phyloP scores from a whole-genome alignment of 208 protist genomes.

The Leishmania aethiopica region DNA sequence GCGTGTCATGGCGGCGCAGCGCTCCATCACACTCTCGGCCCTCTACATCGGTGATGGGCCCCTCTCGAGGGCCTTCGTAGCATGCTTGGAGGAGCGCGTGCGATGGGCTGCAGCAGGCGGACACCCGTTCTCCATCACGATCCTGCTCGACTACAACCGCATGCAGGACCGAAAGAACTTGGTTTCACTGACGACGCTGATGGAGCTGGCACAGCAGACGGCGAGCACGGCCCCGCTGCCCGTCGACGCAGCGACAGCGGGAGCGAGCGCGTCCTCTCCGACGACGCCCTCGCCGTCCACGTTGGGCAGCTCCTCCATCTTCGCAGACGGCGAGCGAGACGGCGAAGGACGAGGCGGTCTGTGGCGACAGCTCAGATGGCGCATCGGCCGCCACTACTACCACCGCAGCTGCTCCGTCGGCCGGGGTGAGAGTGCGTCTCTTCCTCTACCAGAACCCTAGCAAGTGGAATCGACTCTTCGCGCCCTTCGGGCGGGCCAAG shows the following conservation, averaged over 20 bases:
- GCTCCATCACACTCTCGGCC: constrained; percentile 75
- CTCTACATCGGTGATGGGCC: constrained; percentile 87
- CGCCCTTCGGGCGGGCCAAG: constrained; percentile 59
- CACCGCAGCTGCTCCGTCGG: constrained; percentile 1
- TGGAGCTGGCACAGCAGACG: constrained; percentile 37
- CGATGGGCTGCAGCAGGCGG: constrained; percentile 24
- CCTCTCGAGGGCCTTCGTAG: constrained; percentile 57
- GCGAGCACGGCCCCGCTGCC: constrained; percentile 17
- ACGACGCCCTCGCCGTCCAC: not conserved
- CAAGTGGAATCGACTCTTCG: constrained; percentile 57
- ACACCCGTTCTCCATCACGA: constrained; percentile 45
- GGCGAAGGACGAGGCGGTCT: not conserved
- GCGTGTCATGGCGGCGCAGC: constrained; percentile 42
- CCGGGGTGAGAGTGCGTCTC: constrained; percentile 45
- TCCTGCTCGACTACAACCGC: constrained; percentile 86
- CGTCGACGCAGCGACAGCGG: not conserved
- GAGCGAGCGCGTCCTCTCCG: constrained; percentile 1
- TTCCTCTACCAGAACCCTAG: constrained; percentile 75
- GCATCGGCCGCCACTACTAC: not conserved
- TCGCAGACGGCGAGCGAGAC: constrained; percentile 5
- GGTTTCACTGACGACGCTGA: constrained; percentile 47
- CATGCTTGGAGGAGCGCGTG: constrained; percentile 55
- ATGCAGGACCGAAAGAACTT: constrained; percentile 76
- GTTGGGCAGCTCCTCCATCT: not conserved
- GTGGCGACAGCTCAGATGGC: not conserved